A percentile compares a stretch with the other conserved stretches of the same genome.
phyloP scores from a whole-genome alignment of 345 rosid species.

The Litchi chinensis region DNA sequence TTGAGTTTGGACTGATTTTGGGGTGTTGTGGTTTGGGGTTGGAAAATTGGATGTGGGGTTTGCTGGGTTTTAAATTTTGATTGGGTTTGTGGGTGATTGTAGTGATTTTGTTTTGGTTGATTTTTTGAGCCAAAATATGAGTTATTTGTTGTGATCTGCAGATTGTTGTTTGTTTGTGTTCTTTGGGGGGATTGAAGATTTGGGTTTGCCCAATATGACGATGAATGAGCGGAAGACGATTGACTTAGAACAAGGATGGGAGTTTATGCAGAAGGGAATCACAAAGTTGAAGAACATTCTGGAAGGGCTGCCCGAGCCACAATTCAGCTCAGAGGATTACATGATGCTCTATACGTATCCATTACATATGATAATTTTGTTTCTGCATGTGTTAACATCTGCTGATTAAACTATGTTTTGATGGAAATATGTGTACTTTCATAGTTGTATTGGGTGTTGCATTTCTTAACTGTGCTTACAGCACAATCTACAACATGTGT shows the following conservation, averaged over 20 bases:
- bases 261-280: slow-evolving; percentile 61
- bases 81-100: not conserved
- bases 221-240: slow-evolving; percentile 46
- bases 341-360: slow-evolving; percentile 71
- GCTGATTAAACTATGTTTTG: not conserved
- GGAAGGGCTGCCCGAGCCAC: slow-evolving; percentile 54
- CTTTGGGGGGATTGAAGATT: slow-evolving; percentile 4
- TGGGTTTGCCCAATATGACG: slow-evolving; percentile 25
- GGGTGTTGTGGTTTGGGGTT: not conserved
- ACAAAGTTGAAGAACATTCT: slow-evolving; percentile 58
- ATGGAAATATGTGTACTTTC: not conserved
- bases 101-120: not conserved
- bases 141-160: slow-evolving; percentile 15
- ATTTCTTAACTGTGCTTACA: slow-evolving; percentile 27
- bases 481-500: slow-evolving; percentile 74
- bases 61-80: not conserved
- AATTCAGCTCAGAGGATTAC: slow-evolving; percentile 59
- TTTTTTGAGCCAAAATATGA: slow-evolving; percentile 13
- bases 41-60: not conserved
- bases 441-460: not conserved
- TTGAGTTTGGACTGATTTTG: not conserved
- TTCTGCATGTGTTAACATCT: not conserved
- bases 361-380: slow-evolving; percentile 7
- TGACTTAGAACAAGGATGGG: slow-evolving; percentile 66
- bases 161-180: not conserved